Percentiles rank a stretch among this genome's conserved stretches.
phyloP scores from a whole-genome alignment of 192 early-diverging fungal genomes.

The Ambispora gerdemannii region DNA sequence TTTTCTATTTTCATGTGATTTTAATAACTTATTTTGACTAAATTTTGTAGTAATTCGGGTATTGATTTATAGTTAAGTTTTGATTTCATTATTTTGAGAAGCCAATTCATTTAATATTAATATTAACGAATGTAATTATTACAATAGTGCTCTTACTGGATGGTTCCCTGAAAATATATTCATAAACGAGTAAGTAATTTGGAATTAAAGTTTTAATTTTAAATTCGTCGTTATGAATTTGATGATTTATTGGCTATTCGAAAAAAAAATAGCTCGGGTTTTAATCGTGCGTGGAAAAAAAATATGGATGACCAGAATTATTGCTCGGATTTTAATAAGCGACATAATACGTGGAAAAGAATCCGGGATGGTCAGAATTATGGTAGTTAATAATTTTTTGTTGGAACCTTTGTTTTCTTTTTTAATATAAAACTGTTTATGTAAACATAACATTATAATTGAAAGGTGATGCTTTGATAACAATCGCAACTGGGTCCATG shows the following conservation, averaged over 20 bases:
- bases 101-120: background rate
- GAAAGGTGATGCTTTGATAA: conserved; percentile 69
- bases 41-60: conserved; percentile 64
- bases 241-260: conserved; percentile 25
- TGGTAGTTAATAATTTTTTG: conserved; percentile 49
- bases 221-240: conserved; percentile 1
- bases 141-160: conserved; percentile 77
- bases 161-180: conserved; percentile 95
- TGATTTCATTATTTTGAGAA: background rate
- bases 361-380: conserved; percentile 62
- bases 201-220: background rate
- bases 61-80: conserved; percentile 76
- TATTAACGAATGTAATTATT: too few relatives aligned
- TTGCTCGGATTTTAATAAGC: conserved; percentile 54
- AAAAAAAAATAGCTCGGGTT: too few relatives aligned
- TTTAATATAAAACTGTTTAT: background rate
- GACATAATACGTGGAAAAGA: conserved; percentile 68
- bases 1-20: too few relatives aligned
- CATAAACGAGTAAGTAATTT: conserved; percentile 59
- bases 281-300: conserved; percentile 72
- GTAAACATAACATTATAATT: background rate
- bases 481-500: conserved; percentile 82
- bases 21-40: background rate
- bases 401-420: conserved; percentile 2
- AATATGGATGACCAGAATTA: conserved; percentile 61